Conservation (phyloP, 371 early-diverging fungal genomes). For the Mucor indicus region DNA sequence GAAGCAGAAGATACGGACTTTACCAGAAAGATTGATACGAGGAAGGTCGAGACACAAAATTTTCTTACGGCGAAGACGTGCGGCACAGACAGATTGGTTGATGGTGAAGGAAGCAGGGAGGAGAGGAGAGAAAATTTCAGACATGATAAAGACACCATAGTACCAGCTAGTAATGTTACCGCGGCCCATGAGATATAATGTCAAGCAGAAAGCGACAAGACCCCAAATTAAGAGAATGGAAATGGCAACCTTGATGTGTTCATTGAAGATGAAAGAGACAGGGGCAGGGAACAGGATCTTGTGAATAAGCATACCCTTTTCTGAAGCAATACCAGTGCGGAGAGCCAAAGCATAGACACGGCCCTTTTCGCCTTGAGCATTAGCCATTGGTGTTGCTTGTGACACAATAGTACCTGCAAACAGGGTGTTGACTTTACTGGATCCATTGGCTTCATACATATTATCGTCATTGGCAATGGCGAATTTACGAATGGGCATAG, state of each 20-base stretch:
- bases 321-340: conserved; percentile 74
- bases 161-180: conserved; percentile 30
- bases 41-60: conserved; percentile 71
- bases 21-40: conserved; percentile 84
- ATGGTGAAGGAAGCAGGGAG: conserved; percentile 72
- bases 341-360: conserved; percentile 55
- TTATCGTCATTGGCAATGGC: conserved; percentile 50
- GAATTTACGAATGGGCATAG: conserved; percentile 82
- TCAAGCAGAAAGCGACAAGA: conserved; percentile 48
- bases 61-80: conserved; percentile 56
- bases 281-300: conserved; percentile 71
- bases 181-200: conserved; percentile 28
- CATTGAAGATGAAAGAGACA: conserved; percentile 67
- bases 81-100: conserved; percentile 69
- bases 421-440: conserved; percentile 52
- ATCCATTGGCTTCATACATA: conserved; percentile 24
- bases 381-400: conserved; percentile 24
- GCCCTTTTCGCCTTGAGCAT: conserved; percentile 1
- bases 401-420: conserved; percentile 64
- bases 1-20: conserved; percentile 84
- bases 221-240: conserved; percentile 60
- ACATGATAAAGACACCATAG: conserved; percentile 55
- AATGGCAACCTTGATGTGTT: conserved; percentile 69
- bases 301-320: conserved; percentile 74
- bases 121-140: conserved; percentile 64